Evolutionary conservation across 441 rosid genomes (phyloP), one percentile per base, ranked within the genome.

Genomic region (Isatis lusitanica): DNA sequence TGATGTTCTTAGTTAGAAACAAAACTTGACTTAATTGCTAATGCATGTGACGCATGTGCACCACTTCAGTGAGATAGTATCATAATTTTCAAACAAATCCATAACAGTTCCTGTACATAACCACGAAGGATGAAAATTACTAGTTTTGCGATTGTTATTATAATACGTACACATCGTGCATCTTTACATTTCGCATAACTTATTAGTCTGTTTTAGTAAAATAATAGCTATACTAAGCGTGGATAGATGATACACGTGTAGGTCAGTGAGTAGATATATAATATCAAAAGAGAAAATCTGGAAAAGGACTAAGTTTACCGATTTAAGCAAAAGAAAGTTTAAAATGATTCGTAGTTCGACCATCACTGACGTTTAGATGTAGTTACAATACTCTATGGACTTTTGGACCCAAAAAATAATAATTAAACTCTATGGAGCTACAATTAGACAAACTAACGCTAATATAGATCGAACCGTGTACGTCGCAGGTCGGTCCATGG

Each of bases 21-120:
- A 24, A 31, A 9, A 64, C 18, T 75, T 33, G 33, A 12, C 10
- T 76, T 76, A 70, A 65, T 76, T 76, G 76, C 68, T 70, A 64
- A 40, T 64, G 80, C 80, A 76, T 76, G 80, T 76, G 76, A 76
- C 76, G 76, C 80, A 71, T 76, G 80, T 76, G 76, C 68, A 65
- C 76, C 76, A 76, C 72, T 76, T 58, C 76, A 64, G 17, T 40
- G 12, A 38, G 15, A 35, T 42, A 46, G 28, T 70, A 35, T 43
- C 63, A 16, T 42, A n/a, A 53, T 74, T 57, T 38, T 51, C 28
- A 66, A 57, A 57, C 35, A 13, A 39, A 9, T 30, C 53, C 15
- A 10, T 46, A 65, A 39, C 8, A 50, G 36, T 61, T 7, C 24
- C 24, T 35, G 58, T 35, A 64, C 24, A 30, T 33, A 28, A 17